Conservation (phyloP, 139 green algal species). For the Coelastrella sp. region DNA sequence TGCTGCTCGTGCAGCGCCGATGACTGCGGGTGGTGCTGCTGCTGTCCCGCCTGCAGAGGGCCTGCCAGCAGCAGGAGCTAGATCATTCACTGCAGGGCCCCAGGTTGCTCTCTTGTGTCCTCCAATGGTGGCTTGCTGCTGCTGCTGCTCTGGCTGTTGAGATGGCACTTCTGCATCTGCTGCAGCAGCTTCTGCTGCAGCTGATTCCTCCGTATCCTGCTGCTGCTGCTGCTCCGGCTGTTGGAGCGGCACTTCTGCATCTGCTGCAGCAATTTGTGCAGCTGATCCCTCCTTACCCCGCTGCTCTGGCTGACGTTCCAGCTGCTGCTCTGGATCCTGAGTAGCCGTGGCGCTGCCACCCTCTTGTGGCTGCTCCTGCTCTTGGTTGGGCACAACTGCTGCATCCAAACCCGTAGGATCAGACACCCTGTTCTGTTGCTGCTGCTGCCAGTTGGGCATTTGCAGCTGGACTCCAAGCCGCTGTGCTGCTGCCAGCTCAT, state of each 20-base stretch:
- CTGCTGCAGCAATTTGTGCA: background rate
- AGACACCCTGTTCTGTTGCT: background rate
- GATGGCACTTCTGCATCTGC: background rate
- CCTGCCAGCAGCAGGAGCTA: conserved; percentile 5
- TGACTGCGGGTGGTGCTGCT: conserved; percentile 20
- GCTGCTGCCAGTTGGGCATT: background rate
- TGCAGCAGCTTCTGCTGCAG: background rate
- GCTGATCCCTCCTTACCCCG: too few species aligned
- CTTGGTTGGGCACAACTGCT: too few species aligned
- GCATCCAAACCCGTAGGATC: too few species aligned
- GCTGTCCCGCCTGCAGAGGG: background rate
- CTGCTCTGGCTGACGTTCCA: too few species aligned
- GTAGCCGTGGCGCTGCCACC: too few species aligned
- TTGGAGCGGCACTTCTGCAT: background rate
- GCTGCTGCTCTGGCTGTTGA: too few species aligned
- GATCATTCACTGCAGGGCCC: background rate
- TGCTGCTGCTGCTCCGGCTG: background rate
- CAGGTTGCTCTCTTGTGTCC: background rate
- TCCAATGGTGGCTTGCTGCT: background rate
- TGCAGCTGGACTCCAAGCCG: background rate
- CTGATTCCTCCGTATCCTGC: too few species aligned
- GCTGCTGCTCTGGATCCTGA: too few species aligned
- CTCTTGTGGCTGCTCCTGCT: too few species aligned
- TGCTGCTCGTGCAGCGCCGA: conserved; percentile 9
- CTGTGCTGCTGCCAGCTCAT: background rate